Percentiles rank a stretch among this genome's conserved stretches.
phyloP scores from a whole-genome alignment of 1,284 basidiomycete genomes.

The Pseudozyma hubeiensis region DNA sequence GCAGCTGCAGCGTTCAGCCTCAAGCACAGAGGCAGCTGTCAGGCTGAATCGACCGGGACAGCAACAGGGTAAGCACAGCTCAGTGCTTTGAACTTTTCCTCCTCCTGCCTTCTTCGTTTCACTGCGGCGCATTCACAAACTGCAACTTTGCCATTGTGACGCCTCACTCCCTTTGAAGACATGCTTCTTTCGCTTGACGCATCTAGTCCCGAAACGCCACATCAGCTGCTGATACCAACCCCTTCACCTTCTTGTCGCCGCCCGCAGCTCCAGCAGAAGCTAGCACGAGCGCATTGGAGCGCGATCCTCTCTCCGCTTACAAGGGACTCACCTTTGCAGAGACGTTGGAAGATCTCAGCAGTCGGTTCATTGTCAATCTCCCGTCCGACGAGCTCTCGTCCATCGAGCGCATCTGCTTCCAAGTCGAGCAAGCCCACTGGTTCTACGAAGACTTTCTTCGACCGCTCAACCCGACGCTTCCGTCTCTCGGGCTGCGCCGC shows the following conservation, averaged over 20 bases:
- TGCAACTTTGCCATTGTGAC: conserved; percentile 2
- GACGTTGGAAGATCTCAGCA: conserved; percentile 69
- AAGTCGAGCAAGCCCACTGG: conserved; percentile 99
- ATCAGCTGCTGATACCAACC: conserved; percentile 8
- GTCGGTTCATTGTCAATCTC: conserved; percentile 93
- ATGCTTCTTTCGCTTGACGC: background rate
- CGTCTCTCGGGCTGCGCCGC: conserved; percentile 80
- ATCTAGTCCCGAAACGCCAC: background rate
- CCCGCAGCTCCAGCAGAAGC: conserved; percentile 28
- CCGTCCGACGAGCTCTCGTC: conserved; percentile 91
- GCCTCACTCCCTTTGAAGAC: conserved; percentile 4
- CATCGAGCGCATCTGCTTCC: conserved; percentile 94
- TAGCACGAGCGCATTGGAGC: conserved; percentile 37
- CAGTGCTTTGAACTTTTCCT: conserved; percentile 39
- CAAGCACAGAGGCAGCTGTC: background rate
- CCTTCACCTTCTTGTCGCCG: background rate
- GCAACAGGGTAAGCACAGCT: conserved; percentile 51
- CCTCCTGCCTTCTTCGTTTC: conserved; percentile 29
- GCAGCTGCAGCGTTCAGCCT: background rate
- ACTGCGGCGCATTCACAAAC: conserved; percentile 6
- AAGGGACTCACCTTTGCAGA: conserved; percentile 59
- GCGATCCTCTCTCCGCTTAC: conserved; percentile 44
- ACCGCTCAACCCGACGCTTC: conserved; percentile 82
- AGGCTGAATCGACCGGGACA: conserved; percentile 7
- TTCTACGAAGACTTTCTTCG: conserved; percentile 99